Conservation (phyloP, 1,284 basidiomycete species). For the Pseudozyma hubeiensis region DNA sequence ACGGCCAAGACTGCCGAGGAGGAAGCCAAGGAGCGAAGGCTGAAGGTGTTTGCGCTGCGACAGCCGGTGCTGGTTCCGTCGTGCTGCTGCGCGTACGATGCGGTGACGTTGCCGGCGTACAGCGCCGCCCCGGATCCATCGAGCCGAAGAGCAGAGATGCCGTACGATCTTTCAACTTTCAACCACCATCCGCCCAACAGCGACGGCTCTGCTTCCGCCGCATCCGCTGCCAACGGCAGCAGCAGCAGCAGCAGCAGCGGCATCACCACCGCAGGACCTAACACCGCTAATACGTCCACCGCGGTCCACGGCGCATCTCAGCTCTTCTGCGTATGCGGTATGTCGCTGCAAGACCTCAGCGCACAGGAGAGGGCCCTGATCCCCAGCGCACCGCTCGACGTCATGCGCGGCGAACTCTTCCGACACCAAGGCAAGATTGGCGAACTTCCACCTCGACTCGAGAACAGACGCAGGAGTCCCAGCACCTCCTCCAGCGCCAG, state of each 20-base stretch:
- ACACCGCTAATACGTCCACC: conserved; percentile 45
- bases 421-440: conserved; percentile 63
- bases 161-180: conserved; percentile 51
- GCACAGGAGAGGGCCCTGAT: conserved; percentile 62
- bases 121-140: conserved; percentile 42
- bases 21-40: conserved; percentile 46
- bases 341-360: conserved; percentile 61
- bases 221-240: neutral
- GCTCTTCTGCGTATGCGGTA: conserved; percentile 67
- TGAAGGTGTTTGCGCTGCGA: conserved; percentile 67
- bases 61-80: conserved; percentile 63
- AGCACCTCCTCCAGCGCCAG: conserved; percentile 13
- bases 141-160: conserved; percentile 42
- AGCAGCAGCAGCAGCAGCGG: neutral
- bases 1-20: conserved; percentile 32
- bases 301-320: conserved; percentile 56
- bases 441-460: conserved; percentile 47
- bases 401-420: conserved; percentile 48
- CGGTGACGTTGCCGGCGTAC: conserved; percentile 65
- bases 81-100: conserved; percentile 68
- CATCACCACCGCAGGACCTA: conserved; percentile 10
- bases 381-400: conserved; percentile 50
- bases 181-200: conserved; percentile 20
- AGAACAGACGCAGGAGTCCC: conserved; percentile 11
- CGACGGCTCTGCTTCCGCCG: conserved; percentile 12